Evolutionary conservation across 306 rosid genomes (phyloP).

Genomic region (Begonia peltatifolia): DNA sequence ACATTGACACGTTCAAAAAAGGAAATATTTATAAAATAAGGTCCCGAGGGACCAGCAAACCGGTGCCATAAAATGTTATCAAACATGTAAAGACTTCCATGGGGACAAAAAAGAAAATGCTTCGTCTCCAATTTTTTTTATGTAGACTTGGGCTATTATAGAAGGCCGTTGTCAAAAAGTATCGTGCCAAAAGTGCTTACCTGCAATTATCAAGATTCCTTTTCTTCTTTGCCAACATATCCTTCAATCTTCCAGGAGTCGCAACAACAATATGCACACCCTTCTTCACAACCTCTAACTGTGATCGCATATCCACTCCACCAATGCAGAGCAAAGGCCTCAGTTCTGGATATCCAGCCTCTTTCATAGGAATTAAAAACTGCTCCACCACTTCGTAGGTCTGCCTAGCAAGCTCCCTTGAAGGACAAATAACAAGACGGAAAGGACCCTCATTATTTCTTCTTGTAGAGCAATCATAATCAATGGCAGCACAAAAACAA

Average conservation of each 20-base stretch:
- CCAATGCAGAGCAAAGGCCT: constrained; percentile 91
- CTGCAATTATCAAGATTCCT: constrained; percentile 84
- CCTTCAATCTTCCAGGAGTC: constrained; percentile 91
- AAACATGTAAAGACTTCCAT: too few species aligned
- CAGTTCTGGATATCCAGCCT: constrained; percentile 84
- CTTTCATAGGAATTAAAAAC: constrained; percentile 56
- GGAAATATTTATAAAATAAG: too few species aligned
- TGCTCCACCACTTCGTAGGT: constrained; percentile 81
- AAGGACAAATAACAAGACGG: constrained; percentile 70
- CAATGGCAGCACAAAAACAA: constrained; percentile 86
- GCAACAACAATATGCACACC: constrained; percentile 97
- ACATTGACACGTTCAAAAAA: too few species aligned
- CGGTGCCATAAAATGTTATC: too few species aligned
- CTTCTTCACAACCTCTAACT: constrained; percentile 69
- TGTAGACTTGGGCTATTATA: too few species aligned
- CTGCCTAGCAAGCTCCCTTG: constrained; percentile 93
- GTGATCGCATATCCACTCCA: constrained; percentile 85
- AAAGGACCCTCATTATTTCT: constrained; percentile 93
- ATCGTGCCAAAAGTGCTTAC: constrained; percentile 5
- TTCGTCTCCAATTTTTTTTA: too few species aligned
- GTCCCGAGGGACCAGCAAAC: too few species aligned
- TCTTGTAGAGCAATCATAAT: constrained; percentile 89
- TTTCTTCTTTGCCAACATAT: constrained; percentile 88
- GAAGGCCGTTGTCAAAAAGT: not conserved
- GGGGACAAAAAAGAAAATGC: too few species aligned